Evolutionary conservation across 441 rosid genomes (phyloP).

Genomic region (Croton setiger): DNA sequence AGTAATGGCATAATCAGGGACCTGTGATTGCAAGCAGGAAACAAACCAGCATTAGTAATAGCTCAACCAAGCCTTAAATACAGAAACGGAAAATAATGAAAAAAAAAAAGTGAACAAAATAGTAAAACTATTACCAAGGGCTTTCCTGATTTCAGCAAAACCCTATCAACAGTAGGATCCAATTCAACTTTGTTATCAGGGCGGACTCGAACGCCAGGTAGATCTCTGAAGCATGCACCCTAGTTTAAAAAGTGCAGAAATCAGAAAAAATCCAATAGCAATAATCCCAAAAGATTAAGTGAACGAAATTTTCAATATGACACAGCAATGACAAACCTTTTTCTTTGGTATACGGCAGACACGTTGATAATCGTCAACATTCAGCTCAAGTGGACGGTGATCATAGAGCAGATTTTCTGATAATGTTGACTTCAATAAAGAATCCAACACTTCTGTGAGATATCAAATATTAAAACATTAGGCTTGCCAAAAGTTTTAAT

Average conservation of each 20-base stretch:
- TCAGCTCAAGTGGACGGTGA: conserved; percentile 54
- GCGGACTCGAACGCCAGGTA: conserved; percentile 62
- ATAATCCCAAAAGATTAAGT: not conserved
- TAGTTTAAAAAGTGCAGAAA: conserved; percentile 14
- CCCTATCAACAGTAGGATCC: conserved; percentile 47
- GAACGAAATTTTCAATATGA: not conserved
- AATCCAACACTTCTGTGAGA: not conserved
- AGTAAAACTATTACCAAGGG: conserved; percentile 46
- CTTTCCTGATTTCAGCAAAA: conserved; percentile 39
- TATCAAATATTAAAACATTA: not conserved
- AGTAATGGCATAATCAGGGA: conserved; percentile 65
- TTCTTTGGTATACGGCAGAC: conserved; percentile 58
- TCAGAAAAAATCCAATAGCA: not conserved
- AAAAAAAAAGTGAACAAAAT: not conserved
- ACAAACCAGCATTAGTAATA: not conserved
- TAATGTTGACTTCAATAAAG: conserved; percentile 9
- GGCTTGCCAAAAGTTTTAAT: not conserved
- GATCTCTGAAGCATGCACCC: conserved; percentile 78
- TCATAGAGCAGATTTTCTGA: conserved; percentile 37
- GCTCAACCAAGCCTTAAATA: not conserved
- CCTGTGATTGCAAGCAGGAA: conserved; percentile 31
- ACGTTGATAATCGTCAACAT: conserved; percentile 51
- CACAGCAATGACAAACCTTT: conserved; percentile 38
- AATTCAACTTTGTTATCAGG: conserved; percentile 45
- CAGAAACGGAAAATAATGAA: not conserved